Evolutionary conservation across 106 monocot genomes (phyloP), one percentile per base, ranked within the genome.

Genomic region (Dioscorea zingiberensis): DNA sequence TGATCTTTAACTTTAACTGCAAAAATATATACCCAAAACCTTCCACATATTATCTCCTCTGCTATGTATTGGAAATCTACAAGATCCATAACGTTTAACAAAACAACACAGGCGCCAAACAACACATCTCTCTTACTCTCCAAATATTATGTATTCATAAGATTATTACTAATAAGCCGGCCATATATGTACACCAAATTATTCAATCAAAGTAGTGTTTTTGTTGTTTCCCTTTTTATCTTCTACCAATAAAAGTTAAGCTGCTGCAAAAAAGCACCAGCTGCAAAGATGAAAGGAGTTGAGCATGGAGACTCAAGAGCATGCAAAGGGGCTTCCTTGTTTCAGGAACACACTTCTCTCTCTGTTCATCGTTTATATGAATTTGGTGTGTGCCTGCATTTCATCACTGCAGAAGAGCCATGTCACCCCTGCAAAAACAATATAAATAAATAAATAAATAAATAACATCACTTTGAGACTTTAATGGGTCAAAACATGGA

Each of bases 381-480:
- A 89, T 85, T 46, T 89, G 85, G 24, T 74, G n/a, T 68, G 71
- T 48, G 69, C 53, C 89, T 55, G 76, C 89, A 89, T 48, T n/a
- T 89, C 89, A 32, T 49, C 69, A 19, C 89, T 85, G 60, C 89
- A 89, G 71, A 85, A 89, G 48, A n/a, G 78, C 82, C 47, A 75
- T 74, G 5, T 87, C 81, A 5, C 85, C 89, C 55, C 89, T 89
- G 63, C 47, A 16, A 21, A n/a, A 9, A 21, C 3, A 64, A 25
- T 16, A 49, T 13, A 49, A 7, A 18, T 16, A 49, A 4, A 49
- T 13, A 18, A n/a, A n/a, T n/a, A n/a, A 13, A 38, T 38, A 38
- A 8, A 38, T 38, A 38, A n/a, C n/a, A n/a, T n/a, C n/a, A n/a
- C n/a, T n/a, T n/a, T n/a, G n/a, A n/a, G n/a, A n/a, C n/a, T n/a